These are phyloP conservation scores for Eucalyptus pauciflora DNA, from an alignment of 345 rosid genomes.

Conservation along the genomic window DNA sequence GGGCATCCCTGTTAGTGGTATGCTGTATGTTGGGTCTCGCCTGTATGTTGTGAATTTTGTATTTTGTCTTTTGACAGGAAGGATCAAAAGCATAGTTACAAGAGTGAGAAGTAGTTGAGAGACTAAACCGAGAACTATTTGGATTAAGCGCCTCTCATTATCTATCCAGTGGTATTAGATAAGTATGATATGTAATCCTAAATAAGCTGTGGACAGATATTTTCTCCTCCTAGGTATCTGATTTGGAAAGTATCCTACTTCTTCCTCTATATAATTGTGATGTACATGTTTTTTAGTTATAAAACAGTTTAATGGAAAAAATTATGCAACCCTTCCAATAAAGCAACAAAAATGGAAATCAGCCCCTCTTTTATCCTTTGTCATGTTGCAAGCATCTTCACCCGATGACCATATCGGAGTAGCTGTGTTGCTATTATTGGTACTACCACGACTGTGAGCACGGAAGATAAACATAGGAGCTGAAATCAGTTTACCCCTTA, in stretches of 20 bases:
- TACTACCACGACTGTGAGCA: not conserved
- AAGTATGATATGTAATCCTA: not conserved
- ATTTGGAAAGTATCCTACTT: not conserved
- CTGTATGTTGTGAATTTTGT: not conserved
- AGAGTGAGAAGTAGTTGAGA: not conserved
- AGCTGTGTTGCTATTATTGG: not conserved
- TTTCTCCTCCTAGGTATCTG: not conserved
- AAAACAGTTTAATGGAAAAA: not conserved
- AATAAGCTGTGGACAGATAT: not conserved
- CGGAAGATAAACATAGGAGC: not conserved
- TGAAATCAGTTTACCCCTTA: not conserved
- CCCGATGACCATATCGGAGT: not conserved
- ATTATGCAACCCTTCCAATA: not conserved
- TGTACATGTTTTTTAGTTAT: not conserved
- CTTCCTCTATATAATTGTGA: not conserved
- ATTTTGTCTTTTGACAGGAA: not conserved
- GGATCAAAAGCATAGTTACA: not conserved
- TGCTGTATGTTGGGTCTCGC: not conserved
- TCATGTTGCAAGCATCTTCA: not conserved
- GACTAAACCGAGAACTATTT: not conserved
- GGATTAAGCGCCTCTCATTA: not conserved
- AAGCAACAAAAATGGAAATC: not conserved
- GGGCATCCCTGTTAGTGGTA: not conserved
- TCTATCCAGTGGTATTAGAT: not conserved
- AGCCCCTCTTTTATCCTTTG: not conserved